phyloP scores from a whole-genome alignment of 345 rosid genomes.

The Populus nigra region DNA sequence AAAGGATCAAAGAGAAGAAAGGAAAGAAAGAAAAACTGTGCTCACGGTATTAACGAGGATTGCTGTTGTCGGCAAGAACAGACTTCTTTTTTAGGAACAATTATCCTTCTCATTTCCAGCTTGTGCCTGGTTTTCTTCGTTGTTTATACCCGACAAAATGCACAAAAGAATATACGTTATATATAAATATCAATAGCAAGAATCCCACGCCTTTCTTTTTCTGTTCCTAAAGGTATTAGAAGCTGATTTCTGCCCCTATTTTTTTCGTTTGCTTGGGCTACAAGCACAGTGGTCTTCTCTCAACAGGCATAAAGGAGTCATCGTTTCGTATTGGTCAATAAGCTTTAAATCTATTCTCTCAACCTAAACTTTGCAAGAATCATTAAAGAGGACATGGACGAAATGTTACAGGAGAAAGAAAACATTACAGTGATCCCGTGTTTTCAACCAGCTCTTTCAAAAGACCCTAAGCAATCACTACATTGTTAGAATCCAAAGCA shows the following conservation, averaged over 20 bases:
- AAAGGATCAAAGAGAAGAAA: not conserved
- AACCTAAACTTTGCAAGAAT: not conserved
- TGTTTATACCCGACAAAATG: not conserved
- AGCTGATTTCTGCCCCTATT: not conserved
- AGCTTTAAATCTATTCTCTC: not conserved
- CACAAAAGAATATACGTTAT: not conserved
- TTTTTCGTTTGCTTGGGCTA: not conserved
- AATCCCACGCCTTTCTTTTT: no score
- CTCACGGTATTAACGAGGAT: no score
- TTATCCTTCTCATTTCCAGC: not conserved
- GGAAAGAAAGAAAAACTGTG: not conserved
- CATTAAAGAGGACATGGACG: not conserved
- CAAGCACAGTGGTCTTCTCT: not conserved
- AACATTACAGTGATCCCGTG: not conserved
- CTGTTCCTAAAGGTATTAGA: not conserved
- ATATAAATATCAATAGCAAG: not conserved
- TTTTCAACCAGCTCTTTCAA: not conserved
- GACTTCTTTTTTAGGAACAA: not conserved
- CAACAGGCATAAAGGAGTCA: not conserved
- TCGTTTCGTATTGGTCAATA: no score
- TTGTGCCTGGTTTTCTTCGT: not conserved
- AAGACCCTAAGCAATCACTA: not conserved
- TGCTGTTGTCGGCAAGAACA: not conserved
- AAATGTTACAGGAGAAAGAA: not conserved
- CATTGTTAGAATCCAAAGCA: not conserved